Conservation (phyloP, 1,284 basidiomycete genomes). For the Pascua guehoae region DNA sequence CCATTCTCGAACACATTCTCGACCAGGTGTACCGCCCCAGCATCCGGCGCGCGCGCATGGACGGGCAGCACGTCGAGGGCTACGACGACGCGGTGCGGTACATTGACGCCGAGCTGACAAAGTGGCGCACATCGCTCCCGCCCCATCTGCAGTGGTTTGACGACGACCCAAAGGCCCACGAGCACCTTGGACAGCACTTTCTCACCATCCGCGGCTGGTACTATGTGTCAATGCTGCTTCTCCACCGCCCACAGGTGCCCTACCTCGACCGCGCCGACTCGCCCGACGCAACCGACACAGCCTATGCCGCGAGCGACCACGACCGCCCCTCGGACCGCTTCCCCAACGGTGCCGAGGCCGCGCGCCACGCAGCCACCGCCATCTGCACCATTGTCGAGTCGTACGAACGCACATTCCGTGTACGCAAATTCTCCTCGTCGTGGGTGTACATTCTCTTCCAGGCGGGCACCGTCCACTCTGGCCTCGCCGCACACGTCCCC, state of each 20-base stretch:
- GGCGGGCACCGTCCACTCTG: slow-evolving; percentile 16
- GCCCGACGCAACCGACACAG: not conserved
- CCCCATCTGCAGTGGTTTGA: slow-evolving; percentile 18
- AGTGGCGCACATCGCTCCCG: slow-evolving; percentile 13
- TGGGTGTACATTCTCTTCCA: slow-evolving; percentile 22
- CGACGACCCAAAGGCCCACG: slow-evolving; percentile 11
- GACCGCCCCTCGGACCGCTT: slow-evolving; percentile 2
- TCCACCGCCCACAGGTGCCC: slow-evolving; percentile 19
- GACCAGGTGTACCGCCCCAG: slow-evolving; percentile 18
- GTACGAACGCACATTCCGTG: slow-evolving; percentile 15
- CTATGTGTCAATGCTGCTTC: slow-evolving; percentile 14
- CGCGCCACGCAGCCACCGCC: slow-evolving; percentile 11
- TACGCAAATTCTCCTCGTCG: slow-evolving; percentile 16
- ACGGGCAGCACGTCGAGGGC: slow-evolving; percentile 16
- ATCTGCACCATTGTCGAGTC: slow-evolving; percentile 17
- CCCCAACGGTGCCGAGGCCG: slow-evolving; percentile 9
- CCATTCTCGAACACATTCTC: slow-evolving; percentile 16
- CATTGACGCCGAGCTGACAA: slow-evolving; percentile 14
- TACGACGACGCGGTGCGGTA: slow-evolving; percentile 18
- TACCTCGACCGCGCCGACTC: slow-evolving; percentile 12
- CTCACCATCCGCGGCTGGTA: slow-evolving; percentile 19
- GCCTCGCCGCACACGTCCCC: slow-evolving; percentile 11
- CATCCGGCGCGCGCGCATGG: slow-evolving; percentile 17
- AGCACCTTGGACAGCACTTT: slow-evolving; percentile 10
- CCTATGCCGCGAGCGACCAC: not conserved